Conservation (phyloP, 2,329 filamentous ascomycete genomes). For the Aureobasidium lini region DNA sequence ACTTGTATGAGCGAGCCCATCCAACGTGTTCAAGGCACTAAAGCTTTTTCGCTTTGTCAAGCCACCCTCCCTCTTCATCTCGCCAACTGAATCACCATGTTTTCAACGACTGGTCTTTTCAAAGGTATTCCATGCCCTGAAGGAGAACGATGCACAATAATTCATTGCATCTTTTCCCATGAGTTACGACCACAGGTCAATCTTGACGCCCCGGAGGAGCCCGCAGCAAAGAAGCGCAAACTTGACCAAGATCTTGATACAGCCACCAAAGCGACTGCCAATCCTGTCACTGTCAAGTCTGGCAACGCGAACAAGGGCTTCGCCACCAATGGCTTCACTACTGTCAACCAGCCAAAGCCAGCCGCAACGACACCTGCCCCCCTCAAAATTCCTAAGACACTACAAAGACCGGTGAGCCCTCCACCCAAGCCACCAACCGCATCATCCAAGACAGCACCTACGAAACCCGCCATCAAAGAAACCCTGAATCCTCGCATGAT, state of each 20-base stretch:
- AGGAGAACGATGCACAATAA: conserved; percentile 41
- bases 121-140: conserved; percentile 47
- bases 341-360: not conserved
- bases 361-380: conserved; percentile 20
- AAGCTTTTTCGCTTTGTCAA: not conserved
- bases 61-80: not conserved
- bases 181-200: conserved; percentile 18
- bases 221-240: conserved; percentile 26
- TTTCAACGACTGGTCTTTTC: conserved; percentile 49
- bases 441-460: not conserved
- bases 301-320: not conserved
- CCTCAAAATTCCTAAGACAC: conserved; percentile 1
- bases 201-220: not conserved
- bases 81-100: conserved; percentile 35
- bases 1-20: not conserved
- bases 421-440: conserved; percentile 7
- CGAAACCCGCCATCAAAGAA: conserved; percentile 17
- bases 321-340: not conserved
- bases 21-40: not conserved
- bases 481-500: conserved; percentile 60
- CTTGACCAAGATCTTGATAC: conserved; percentile 15
- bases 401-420: conserved; percentile 16
- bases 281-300: not conserved
- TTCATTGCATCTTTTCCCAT: conserved; percentile 55
- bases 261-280: not conserved